phyloP scores from a whole-genome alignment of 257 asterid species.

The Echium plantagineum region DNA sequence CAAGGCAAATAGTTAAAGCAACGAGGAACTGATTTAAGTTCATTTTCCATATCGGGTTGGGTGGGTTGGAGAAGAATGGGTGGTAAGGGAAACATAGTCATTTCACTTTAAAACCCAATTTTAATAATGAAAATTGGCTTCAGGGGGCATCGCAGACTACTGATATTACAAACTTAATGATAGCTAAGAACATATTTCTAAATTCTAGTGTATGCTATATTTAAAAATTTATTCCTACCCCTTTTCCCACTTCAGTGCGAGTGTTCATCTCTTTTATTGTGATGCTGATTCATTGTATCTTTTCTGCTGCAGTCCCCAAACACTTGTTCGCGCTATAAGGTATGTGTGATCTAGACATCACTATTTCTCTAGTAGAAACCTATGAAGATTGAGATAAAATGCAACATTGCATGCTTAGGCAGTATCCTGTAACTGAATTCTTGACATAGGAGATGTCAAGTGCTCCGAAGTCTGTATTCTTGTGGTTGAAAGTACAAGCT shows the following conservation, averaged over 20 bases:
- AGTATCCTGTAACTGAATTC: neutral
- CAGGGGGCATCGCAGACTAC: too few relatives aligned
- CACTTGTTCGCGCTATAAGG: constrained; percentile 97
- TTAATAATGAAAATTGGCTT: too few relatives aligned
- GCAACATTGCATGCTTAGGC: neutral
- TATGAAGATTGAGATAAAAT: neutral
- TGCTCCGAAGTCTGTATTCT: neutral
- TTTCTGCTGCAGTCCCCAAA: constrained; percentile 76
- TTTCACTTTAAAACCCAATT: too few relatives aligned
- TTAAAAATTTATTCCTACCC: too few relatives aligned
- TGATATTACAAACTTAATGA: too few relatives aligned
- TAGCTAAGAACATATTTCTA: too few relatives aligned
- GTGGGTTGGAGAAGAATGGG: too few relatives aligned
- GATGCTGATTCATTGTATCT: constrained; percentile 17
- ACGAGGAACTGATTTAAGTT: too few relatives aligned
- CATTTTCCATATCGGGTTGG: too few relatives aligned
- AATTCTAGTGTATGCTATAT: neutral
- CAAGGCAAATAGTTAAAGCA: too few relatives aligned
- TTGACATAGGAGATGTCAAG: neutral
- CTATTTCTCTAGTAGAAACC: too few relatives aligned
- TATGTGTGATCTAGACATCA: constrained; percentile 18
- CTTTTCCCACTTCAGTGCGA: neutral
- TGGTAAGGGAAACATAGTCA: too few relatives aligned
- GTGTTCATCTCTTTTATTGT: neutral
- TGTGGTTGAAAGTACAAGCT: neutral